These are phyloP conservation scores for Allantophomopsis lycopodina DNA, from an alignment of 2,329 filamentous ascomycete genomes.

Conservation along the genomic window DNA sequence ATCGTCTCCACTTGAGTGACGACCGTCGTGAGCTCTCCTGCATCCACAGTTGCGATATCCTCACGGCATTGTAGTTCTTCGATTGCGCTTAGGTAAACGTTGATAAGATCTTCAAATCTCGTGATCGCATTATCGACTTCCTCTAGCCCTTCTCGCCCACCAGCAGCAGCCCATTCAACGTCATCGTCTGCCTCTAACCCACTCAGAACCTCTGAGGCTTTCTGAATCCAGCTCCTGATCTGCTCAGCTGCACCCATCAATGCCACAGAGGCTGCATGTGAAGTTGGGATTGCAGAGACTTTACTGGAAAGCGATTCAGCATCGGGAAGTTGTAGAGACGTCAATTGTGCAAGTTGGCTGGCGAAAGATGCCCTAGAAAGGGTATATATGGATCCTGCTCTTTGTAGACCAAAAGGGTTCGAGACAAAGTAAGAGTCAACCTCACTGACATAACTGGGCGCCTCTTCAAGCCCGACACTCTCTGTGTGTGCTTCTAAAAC, in stretches of 20 bases:
- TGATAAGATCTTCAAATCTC: constrained; percentile 78
- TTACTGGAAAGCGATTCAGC: constrained; percentile 70
- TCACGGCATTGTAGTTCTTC: constrained; percentile 71
- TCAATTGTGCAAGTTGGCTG: constrained; percentile 84
- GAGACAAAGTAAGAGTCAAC: constrained; percentile 36
- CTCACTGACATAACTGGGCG: constrained; percentile 12
- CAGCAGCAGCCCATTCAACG: constrained; percentile 89
- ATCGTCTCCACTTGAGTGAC: constrained; percentile 86
- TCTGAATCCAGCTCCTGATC: constrained; percentile 86
- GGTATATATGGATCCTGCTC: constrained; percentile 83
- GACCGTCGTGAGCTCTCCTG: constrained; percentile 58
- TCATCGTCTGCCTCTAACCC: constrained; percentile 92
- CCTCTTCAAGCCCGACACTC: too few relatives aligned
- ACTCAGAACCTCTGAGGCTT: constrained; percentile 77
- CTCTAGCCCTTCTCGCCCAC: constrained; percentile 67
- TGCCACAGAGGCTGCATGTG: constrained; percentile 69
- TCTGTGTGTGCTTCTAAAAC: constrained; percentile 20
- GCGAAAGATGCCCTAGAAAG: constrained; percentile 86
- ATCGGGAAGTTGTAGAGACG: constrained; percentile 77
- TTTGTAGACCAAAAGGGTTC: constrained; percentile 47
- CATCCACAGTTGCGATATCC: constrained; percentile 61
- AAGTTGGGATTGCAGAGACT: constrained; percentile 74
- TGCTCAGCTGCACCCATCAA: constrained; percentile 81
- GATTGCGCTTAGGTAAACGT: constrained; percentile 88
- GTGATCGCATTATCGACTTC: constrained; percentile 62